Conservation (phyloP, 176 grass and related monocot species). For the Eleusine coracana region DNA sequence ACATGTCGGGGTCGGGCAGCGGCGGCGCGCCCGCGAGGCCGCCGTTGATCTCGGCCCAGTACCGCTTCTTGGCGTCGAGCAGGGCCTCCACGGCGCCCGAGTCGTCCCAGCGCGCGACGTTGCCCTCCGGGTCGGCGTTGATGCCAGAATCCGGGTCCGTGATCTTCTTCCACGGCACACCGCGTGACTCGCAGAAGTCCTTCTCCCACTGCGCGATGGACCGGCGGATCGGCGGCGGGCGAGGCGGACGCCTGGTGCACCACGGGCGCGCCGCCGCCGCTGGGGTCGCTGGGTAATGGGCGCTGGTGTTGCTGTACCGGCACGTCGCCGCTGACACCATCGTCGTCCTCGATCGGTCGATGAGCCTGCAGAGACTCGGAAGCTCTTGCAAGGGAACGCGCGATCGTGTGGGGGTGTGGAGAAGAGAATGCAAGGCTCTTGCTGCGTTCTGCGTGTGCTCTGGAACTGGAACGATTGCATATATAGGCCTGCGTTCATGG, state of each 20-base stretch:
- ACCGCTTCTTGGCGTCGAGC: conserved; percentile 45
- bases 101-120: conserved; percentile 47
- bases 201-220: conserved; percentile 48
- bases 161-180: conserved; percentile 43
- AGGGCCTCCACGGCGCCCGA: conserved; percentile 47
- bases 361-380: too few relatives aligned
- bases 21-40: background rate
- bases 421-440: background rate
- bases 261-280: background rate
- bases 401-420: too few relatives aligned
- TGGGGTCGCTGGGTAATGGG: too few relatives aligned
- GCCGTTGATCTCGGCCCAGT: conserved; percentile 46
- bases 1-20: conserved; percentile 25
- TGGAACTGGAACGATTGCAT: background rate
- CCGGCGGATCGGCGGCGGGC: background rate
- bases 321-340: background rate
- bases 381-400: background rate
- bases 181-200: conserved; percentile 37
- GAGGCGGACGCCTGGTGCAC: background rate
- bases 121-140: background rate
- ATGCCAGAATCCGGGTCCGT: background rate
- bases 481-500: background rate
- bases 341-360: background rate
- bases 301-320: background rate
- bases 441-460: background rate